Evolutionary conservation across 495 filamentous ascomycete genomes (phyloP).

Genomic region (Elasticomyces elasticus): DNA sequence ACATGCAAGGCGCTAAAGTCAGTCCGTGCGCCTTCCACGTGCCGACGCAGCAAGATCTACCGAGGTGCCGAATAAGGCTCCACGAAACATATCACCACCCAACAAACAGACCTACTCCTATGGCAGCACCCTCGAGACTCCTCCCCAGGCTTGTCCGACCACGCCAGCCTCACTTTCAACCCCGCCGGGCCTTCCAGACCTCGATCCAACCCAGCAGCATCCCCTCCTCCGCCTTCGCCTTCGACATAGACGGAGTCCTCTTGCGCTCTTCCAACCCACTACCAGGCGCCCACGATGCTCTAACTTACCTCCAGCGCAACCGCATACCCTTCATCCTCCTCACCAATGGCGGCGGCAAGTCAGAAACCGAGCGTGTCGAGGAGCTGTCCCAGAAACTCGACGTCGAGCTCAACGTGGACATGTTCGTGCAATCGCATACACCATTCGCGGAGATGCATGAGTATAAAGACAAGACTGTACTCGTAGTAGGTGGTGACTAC

Average conservation of each 20-base stretch:
- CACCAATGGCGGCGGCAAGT: constrained; percentile 80
- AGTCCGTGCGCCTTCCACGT: too few species aligned
- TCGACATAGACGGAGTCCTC: constrained; percentile 94
- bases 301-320: constrained; percentile 59
- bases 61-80: too few species aligned
- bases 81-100: too few species aligned
- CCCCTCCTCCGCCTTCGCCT: constrained; percentile 69
- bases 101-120: too few species aligned
- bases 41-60: too few species aligned
- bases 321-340: constrained; percentile 75
- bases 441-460: constrained; percentile 55
- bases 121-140: not conserved
- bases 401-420: constrained; percentile 49
- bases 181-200: constrained; percentile 15
- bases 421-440: constrained; percentile 78
- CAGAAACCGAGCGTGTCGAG: constrained; percentile 58
- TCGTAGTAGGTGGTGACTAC: constrained; percentile 73
- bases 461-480: constrained; percentile 59
- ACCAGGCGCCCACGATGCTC: constrained; percentile 65
- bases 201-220: constrained; percentile 12
- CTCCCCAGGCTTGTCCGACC: not conserved
- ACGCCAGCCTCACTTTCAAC: not conserved
- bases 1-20: too few species aligned
- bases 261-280: constrained; percentile 72
- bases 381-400: constrained; percentile 56